These are phyloP conservation scores for Nakaseomyces delphensis DNA, from an alignment of 1,139 yeast species.

Conservation along the genomic window DNA sequence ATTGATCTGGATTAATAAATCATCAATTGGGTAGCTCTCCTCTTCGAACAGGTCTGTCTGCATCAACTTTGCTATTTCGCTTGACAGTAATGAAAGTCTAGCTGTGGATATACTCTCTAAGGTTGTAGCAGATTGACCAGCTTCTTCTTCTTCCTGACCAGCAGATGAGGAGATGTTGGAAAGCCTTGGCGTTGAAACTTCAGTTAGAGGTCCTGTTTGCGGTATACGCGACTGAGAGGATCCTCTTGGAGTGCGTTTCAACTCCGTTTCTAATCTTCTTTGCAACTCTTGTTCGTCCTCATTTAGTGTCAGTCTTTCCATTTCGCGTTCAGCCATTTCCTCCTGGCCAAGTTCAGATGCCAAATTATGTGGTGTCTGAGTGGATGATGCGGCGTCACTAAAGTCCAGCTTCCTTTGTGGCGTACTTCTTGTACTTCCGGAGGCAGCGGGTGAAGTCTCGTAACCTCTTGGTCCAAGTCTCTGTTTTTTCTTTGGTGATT, in stretches of 20 bases:
- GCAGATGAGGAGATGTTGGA: conserved; percentile 28
- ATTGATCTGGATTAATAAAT: conserved; percentile 41
- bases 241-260: conserved; percentile 26
- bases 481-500: conserved; percentile 30
- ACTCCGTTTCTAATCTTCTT: conserved; percentile 24
- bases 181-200: conserved; percentile 18
- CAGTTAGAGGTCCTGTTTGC: conserved; percentile 22
- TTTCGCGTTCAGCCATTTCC: conserved; percentile 17
- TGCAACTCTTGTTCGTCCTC: conserved; percentile 26
- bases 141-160: conserved; percentile 28
- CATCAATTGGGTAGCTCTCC: conserved; percentile 41
- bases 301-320: conserved; percentile 9
- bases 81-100: conserved; percentile 40
- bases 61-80: conserved; percentile 41
- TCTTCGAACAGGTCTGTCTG: conserved; percentile 42
- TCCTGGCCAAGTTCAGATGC: conserved; percentile 9
- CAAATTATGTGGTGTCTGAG: conserved; percentile 14
- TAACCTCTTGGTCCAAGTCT: conserved; percentile 15
- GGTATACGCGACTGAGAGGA: background rate
- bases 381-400: background rate
- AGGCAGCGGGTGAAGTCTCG: conserved; percentile 8
- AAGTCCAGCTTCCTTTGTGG: conserved; percentile 14
- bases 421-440: conserved; percentile 10
- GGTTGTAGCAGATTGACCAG: conserved; percentile 16
- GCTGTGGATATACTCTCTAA: conserved; percentile 38